Evolutionary conservation across 2,329 filamentous ascomycete species (phyloP), one percentile per base, ranked within the genome.

Genomic region (Cordyceps tenuipes): DNA sequence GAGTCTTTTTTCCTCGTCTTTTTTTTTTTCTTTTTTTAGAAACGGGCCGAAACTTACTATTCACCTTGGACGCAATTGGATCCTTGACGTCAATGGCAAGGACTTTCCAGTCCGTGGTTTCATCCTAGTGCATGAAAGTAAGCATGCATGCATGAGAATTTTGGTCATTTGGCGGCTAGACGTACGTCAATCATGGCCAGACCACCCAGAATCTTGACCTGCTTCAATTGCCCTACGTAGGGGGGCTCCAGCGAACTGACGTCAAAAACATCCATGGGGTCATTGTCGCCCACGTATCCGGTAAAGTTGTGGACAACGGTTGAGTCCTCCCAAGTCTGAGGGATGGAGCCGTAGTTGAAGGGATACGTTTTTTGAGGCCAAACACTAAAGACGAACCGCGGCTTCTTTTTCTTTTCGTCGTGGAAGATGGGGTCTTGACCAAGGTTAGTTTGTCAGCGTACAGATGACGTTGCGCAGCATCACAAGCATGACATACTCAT

Each of bases 341-440:
- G 75, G 21, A 77, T 74, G 5, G 75, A 76, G 0, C 75, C 75
- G 53, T 77, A 77, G 29, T 73, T 68, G 62, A 76, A 76, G 0
- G 75, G 75, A 43, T 77, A 77, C 0, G 72, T 68, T 65, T 73
- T 76, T 65, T 76, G 74, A 43, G 75, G 75, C 73, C 73, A 77
- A 10, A 77, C 69, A 29, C 68, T 75, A 55, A 74, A 71, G 13
- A 77, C 73, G 23, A 73, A 77, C 26, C 75, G 68, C 15, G 70
- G 71, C 36, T 66, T 63, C 1, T 69, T 64, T 15, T 73, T 69
- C 52, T 71, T 70, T n/a, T 70, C 68, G n/a, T 77, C 75, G 34
- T 77, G 75, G 36, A 72, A 72, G 58, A 77, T 74, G 44, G 75
- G 75, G 59, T 76, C 73, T 73, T 52, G 26, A 19, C 23, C 23